Evolutionary conservation across 2,329 filamentous ascomycete species (phyloP).

Genomic region (Cordyceps cateniannulata): DNA sequence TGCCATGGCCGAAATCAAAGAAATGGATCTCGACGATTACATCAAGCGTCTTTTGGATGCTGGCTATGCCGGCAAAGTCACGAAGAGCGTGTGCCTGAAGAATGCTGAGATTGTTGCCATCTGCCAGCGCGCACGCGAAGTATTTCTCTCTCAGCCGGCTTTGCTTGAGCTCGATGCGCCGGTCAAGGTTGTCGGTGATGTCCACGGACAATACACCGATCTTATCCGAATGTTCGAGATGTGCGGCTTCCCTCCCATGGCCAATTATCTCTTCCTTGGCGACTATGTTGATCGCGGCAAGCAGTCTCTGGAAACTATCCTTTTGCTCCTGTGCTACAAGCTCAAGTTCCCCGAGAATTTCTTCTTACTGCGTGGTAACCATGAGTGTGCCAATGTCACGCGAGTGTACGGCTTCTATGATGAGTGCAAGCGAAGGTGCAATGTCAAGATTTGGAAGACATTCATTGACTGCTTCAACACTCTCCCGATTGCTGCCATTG

Average conservation of each 20-base stretch:
- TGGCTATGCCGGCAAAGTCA: conserved; percentile 92
- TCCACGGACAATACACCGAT: conserved; percentile 95
- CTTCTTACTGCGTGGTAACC: conserved; percentile 88
- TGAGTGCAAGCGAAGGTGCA: conserved; percentile 92
- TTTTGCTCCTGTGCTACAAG: conserved; percentile 91
- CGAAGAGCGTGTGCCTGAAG: conserved; percentile 94
- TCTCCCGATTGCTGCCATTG: conserved; percentile 90
- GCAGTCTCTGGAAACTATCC: conserved; percentile 89
- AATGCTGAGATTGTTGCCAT: conserved; percentile 96
- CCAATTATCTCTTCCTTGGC: conserved; percentile 90
- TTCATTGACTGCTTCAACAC: conserved; percentile 97
- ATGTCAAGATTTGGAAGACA: conserved; percentile 97
- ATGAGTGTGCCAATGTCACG: conserved; percentile 95
- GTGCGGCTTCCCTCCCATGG: conserved; percentile 88
- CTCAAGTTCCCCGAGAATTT: conserved; percentile 97
- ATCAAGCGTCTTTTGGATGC: conserved; percentile 92
- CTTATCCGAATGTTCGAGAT: conserved; percentile 96
- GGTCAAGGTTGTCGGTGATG: conserved; percentile 96
- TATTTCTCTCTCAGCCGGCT: conserved; percentile 86
- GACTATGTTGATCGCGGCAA: conserved; percentile 97
- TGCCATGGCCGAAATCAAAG: conserved; percentile 84
- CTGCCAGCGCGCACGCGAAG: conserved; percentile 80
- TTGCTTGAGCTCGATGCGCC: conserved; percentile 87
- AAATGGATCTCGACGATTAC: conserved; percentile 93
- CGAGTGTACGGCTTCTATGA: conserved; percentile 97